These are phyloP conservation scores for Leccinum pellstonianum DNA, from an alignment of 768 basidiomycete species.

Conservation along the genomic window DNA sequence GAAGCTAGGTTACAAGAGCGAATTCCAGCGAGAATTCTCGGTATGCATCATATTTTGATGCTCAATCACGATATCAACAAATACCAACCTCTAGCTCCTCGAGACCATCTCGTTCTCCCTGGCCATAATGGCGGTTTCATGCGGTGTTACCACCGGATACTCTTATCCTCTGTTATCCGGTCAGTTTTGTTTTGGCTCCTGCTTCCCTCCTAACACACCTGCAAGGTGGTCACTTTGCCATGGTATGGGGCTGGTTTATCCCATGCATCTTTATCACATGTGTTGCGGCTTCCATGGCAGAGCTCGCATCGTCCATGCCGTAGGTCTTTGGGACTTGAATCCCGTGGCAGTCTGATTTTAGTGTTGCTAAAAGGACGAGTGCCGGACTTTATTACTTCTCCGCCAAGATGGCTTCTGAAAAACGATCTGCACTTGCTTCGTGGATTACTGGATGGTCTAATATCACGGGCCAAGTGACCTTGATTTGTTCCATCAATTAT, in stretches of 20 bases:
- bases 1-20: slow-evolving; percentile 29
- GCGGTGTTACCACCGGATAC: slow-evolving; percentile 15
- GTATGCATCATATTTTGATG: background rate
- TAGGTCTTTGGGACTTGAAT: background rate
- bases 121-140: slow-evolving; percentile 24
- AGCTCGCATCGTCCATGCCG: slow-evolving; percentile 11
- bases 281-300: slow-evolving; percentile 13
- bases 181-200: background rate
- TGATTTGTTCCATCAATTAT: slow-evolving; percentile 26
- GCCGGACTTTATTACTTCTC: slow-evolving; percentile 31
- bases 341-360: background rate
- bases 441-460: slow-evolving; percentile 34
- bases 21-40: slow-evolving; percentile 27
- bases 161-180: background rate
- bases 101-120: slow-evolving; percentile 27
- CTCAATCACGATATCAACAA: background rate
- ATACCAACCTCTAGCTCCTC: slow-evolving; percentile 5
- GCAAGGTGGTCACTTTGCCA: slow-evolving; percentile 1
- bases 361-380: slow-evolving; percentile 16
- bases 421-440: slow-evolving; percentile 26
- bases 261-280: slow-evolving; percentile 13
- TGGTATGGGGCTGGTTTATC: slow-evolving; percentile 10
- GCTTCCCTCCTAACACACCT: background rate
- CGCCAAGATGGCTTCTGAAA: slow-evolving; percentile 27
- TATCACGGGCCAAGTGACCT: slow-evolving; percentile 25